phyloP scores from a whole-genome alignment of 2,329 filamentous ascomycete genomes.

The Cordyceps tenuipes region DNA sequence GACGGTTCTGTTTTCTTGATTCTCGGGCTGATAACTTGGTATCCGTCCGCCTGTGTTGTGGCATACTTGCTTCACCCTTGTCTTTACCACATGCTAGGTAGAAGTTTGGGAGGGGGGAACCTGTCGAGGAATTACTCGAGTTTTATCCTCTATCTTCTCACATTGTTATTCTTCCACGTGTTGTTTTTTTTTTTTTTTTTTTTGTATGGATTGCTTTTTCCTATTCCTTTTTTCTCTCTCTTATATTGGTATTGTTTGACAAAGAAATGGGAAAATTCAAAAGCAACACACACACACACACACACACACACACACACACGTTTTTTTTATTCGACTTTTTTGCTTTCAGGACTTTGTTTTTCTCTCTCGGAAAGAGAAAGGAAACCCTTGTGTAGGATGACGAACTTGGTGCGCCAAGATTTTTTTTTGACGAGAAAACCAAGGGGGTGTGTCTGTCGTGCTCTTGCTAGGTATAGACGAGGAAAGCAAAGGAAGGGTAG shows the following conservation, averaged over 20 bases:
- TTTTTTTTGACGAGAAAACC: neutral
- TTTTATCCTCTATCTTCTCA: neutral
- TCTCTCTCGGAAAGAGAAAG: neutral
- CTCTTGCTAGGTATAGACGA: neutral
- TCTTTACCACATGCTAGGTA: neutral
- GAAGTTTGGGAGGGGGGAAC: neutral
- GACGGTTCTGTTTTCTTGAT: neutral
- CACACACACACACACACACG: no score
- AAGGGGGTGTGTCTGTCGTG: neutral
- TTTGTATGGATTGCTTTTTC: neutral
- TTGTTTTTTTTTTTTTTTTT: neutral
- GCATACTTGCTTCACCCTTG: neutral
- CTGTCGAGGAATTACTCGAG: neutral
- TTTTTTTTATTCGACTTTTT: neutral
- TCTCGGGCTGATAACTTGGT: neutral
- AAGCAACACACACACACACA: no score
- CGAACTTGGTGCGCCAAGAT: neutral
- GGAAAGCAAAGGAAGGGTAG: neutral
- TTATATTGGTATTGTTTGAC: constrained; percentile 10
- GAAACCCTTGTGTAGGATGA: neutral
- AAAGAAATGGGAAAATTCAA: neutral
- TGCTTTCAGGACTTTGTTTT: neutral
- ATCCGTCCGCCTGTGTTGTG: neutral
- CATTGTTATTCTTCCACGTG: no score
- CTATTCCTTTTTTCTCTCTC: neutral